Base-by-base conservation (phyloP, 116 monocot species). In the Dioscorea cayenensis region DNA sequence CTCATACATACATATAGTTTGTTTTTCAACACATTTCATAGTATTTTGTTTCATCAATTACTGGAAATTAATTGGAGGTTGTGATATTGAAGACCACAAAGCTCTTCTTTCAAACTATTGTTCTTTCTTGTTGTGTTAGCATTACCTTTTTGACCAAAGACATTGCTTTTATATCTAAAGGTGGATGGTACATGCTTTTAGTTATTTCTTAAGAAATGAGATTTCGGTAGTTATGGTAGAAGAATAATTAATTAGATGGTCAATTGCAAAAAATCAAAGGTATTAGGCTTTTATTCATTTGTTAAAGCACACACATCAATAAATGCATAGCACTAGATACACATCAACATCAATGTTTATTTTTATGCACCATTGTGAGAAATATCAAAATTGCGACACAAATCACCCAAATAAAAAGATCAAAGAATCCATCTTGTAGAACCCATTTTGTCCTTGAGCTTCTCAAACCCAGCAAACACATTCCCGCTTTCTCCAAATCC, bases 341-440 rank as follows among this genome's bases (percentile, higher is more conserved):
- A 18, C 14, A 16, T 55, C 14, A 55, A 55, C 2, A 55, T 14
- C 10, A 55, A n/a, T 18, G 17, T 55, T 16, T 55, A 1, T 16
- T 12, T 5, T 43, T 12, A 43, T 9, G 7, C 55, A 55, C n/a
- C 55, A 55, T 14, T 11, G 55, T 19, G 52, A n/a, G 55, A 32
- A 32, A 55, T 25, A 55, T 16, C 55, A 55, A 55, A 55, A 55
- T 16, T 16, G 55, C 5, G 19, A 55, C 55, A 55, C 16, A 55
- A 55, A 55, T 55, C 55, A 55, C 55, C 55, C n/a, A 55, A n/a
- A 55, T 55, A n/a, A 55, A 55, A n/a, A 19, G 55, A 55, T 55
- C 55, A 55, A 55, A 55, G 0, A 55, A 55, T 18, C n/a, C 55
- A 55, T 16, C 5, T 2, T 2, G 2, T n/a, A n/a, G 55, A 55